Evolutionary conservation across 169 alveolate species (phyloP), one percentile per base, ranked within the genome.

Genomic region (Eimeria falciformis): DNA sequence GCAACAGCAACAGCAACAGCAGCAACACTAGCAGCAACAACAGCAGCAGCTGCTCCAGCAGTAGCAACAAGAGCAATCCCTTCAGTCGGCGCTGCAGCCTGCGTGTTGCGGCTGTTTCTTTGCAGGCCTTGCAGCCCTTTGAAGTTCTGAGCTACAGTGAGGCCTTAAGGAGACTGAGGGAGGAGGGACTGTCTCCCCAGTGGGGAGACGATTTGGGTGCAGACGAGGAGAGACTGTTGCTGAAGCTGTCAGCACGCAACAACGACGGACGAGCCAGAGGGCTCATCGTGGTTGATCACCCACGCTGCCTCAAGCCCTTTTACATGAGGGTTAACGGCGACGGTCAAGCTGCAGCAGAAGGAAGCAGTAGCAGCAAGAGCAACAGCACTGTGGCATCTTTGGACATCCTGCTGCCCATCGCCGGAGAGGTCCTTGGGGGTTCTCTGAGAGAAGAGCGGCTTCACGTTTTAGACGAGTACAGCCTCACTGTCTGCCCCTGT

Each of bases 341-440:
- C 73, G 73, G 73, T 18, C 37, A 62, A 12, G 17, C n/a, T 18
- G 33, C 73, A 9, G 37, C 25, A 9, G 58, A 98, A 29, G 45
- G 23, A 5, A 29, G 5, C 98, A 25, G 97, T 25, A 84, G 94
- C 84, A 98, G 98, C 90, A 99, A 97, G 18, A 99, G 98, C 91
- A 97, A 97, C 53, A 97, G 97, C 53, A 98, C 99, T 17, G 99
- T 98, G 45, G 99, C 99, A 27, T 99, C 99, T 11, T 97, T 98
- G 99, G 99, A 99, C 95, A 97, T 98, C 56, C 94, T 98, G 11
- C 99, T 97, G 0, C 99, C 99, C n/a, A 97, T 97, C 94, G 97
- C 98, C 56, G 99, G 99, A 53, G 99, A 99, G 96, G 95, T 99
- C 40, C 96, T 98, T 65, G 99, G 99, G 90, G 99, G 99, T 21